Percentiles rank a stretch among this genome's conserved stretches.
Evolutionary conservation across 805 yeast species (phyloP).

Genomic region (Candida maesae): DNA sequence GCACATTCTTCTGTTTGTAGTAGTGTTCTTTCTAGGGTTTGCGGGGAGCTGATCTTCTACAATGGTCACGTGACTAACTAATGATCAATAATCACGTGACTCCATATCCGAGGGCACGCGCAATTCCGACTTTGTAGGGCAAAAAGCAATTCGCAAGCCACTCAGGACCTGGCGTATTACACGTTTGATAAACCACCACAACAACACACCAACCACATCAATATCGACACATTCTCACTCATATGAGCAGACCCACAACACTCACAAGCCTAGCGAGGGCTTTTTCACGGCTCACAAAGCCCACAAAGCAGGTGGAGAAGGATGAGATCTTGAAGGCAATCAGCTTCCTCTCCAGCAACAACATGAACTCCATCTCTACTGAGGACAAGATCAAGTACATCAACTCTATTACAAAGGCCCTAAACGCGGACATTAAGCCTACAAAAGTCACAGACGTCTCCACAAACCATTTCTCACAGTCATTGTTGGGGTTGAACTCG

Average conservation of each 20-base stretch:
- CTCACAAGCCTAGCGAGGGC: constrained; percentile 4
- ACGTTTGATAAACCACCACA: neutral
- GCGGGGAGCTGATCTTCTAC: no score
- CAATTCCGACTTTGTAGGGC: neutral
- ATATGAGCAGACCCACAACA: neutral
- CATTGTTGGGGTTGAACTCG: constrained; percentile 17
- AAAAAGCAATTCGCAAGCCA: neutral
- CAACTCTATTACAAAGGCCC: constrained; percentile 15
- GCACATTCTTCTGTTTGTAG: no score
- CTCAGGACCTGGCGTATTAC: no score
- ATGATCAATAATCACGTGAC: no score
- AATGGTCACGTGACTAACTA: no score
- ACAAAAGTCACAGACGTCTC: constrained; percentile 1
- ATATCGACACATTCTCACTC: neutral
- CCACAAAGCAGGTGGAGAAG: constrained; percentile 10
- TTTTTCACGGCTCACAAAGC: constrained; percentile 2
- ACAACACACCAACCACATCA: neutral
- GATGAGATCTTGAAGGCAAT: constrained; percentile 14
- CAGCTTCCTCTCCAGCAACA: constrained; percentile 6
- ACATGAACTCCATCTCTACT: constrained; percentile 7
- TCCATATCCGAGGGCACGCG: neutral
- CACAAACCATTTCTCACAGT: constrained; percentile 15
- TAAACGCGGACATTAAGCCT: constrained; percentile 15
- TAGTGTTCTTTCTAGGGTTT: no score
- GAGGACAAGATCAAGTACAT: constrained; percentile 17